A percentile compares a stretch with the other conserved stretches of the same genome.
Conservation (phyloP, 2,329 filamentous ascomycete genomes). For the Alternaria alternata region DNA sequence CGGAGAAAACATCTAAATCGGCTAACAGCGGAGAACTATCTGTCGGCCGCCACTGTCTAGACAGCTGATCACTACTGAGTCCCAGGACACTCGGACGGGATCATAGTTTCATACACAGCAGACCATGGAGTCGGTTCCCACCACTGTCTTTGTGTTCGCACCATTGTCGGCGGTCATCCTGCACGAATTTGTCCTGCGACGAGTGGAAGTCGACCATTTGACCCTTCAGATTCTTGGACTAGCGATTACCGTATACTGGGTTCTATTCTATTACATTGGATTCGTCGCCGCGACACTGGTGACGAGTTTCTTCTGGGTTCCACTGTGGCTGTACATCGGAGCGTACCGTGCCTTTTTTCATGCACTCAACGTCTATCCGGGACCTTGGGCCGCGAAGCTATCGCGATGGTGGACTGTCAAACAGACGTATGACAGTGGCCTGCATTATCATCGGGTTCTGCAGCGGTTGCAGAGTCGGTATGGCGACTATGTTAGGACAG, state of each 20-base stretch:
- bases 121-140: slow-evolving; percentile 16
- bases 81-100: background rate
- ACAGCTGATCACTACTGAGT: background rate
- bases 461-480: slow-evolving; percentile 32
- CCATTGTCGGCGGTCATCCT: slow-evolving; percentile 21
- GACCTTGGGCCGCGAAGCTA: slow-evolving; percentile 31
- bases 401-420: slow-evolving; percentile 37
- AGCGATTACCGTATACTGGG: slow-evolving; percentile 19
- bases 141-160: slow-evolving; percentile 8
- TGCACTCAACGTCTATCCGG: slow-evolving; percentile 32
- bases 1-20: background rate
- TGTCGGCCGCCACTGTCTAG: background rate
- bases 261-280: slow-evolving; percentile 15
- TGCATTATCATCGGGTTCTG: slow-evolving; percentile 27
- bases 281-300: slow-evolving; percentile 19
- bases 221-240: slow-evolving; percentile 19
- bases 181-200: slow-evolving; percentile 26
- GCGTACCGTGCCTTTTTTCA: slow-evolving; percentile 36
- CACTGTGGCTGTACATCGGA: slow-evolving; percentile 30
- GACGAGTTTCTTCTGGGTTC: slow-evolving; percentile 24
- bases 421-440: slow-evolving; percentile 21
- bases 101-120: background rate
- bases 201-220: slow-evolving; percentile 29
- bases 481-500: slow-evolving; percentile 38
- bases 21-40: background rate